phyloP scores from a whole-genome alignment of 148 eudicot genomes.

The Limonium bicolor region DNA sequence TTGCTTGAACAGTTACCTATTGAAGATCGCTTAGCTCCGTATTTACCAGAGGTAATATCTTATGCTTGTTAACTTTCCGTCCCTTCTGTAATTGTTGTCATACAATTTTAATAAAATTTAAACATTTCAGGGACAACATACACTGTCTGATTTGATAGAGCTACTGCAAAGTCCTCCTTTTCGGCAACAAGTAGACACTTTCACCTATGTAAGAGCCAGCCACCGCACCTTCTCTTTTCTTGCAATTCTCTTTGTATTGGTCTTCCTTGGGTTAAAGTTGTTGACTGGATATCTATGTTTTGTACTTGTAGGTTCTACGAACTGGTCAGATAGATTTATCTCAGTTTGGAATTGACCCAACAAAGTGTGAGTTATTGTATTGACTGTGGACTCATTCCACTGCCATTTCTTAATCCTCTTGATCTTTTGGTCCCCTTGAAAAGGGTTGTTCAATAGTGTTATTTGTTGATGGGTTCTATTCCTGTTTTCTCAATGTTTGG shows the following conservation, averaged over 20 bases:
- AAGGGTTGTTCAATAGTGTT: too few relatives aligned
- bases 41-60: constrained; percentile 72
- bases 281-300: too few relatives aligned
- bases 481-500: too few relatives aligned
- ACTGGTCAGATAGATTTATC: constrained; percentile 90
- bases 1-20: constrained; percentile 53
- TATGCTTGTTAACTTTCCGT: too few relatives aligned
- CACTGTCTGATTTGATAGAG: constrained; percentile 59
- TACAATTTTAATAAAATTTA: too few relatives aligned
- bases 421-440: too few relatives aligned
- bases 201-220: constrained; percentile 65
- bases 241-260: not conserved
- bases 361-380: constrained; percentile 71
- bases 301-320: constrained; percentile 56
- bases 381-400: not conserved
- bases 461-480: too few relatives aligned
- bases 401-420: too few relatives aligned
- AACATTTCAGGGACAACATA: constrained; percentile 57
- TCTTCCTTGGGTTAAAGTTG: too few relatives aligned
- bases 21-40: constrained; percentile 54
- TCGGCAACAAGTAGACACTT: constrained; percentile 96
- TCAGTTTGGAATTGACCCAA: constrained; percentile 93
- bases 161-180: constrained; percentile 91
- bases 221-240: not conserved
- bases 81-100: too few relatives aligned